phyloP scores from a whole-genome alignment of 129 eudicot species.

The Kitagawia praeruptora region DNA sequence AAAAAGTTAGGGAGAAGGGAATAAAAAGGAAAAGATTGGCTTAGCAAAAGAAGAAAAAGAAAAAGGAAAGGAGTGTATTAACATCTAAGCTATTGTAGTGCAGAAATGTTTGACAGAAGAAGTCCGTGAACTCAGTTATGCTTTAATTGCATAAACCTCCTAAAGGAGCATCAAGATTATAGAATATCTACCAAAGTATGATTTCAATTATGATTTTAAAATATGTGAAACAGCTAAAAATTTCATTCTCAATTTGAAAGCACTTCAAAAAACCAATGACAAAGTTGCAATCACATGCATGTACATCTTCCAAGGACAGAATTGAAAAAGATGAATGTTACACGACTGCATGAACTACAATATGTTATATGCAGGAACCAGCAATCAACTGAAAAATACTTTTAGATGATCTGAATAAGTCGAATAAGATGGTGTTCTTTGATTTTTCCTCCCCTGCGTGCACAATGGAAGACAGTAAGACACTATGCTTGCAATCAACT shows the following conservation, averaged over 20 bases:
- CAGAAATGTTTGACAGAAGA: neutral
- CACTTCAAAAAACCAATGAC: neutral
- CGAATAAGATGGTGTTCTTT: no score
- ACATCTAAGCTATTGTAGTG: no score
- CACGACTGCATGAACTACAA: neutral
- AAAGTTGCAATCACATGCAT: neutral
- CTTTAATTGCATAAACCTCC: neutral
- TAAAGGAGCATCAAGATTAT: neutral
- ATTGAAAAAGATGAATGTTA: neutral
- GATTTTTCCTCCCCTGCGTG: no score
- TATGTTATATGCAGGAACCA: neutral
- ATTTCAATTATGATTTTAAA: neutral
- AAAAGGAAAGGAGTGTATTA: neutral
- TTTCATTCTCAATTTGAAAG: neutral
- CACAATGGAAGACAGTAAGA: no score
- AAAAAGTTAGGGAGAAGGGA: slow-evolving; percentile 12
- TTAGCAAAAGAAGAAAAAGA: neutral
- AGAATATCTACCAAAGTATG: neutral
- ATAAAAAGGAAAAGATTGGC: neutral
- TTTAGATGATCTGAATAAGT: no score
- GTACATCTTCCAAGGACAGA: neutral
- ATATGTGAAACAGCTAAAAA: neutral
- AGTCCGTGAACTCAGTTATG: neutral
- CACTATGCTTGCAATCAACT: no score
- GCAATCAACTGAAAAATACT: neutral